Evolutionary conservation across 2,329 filamentous ascomycete species (phyloP).

Genomic region (Calonectria naviculata): DNA sequence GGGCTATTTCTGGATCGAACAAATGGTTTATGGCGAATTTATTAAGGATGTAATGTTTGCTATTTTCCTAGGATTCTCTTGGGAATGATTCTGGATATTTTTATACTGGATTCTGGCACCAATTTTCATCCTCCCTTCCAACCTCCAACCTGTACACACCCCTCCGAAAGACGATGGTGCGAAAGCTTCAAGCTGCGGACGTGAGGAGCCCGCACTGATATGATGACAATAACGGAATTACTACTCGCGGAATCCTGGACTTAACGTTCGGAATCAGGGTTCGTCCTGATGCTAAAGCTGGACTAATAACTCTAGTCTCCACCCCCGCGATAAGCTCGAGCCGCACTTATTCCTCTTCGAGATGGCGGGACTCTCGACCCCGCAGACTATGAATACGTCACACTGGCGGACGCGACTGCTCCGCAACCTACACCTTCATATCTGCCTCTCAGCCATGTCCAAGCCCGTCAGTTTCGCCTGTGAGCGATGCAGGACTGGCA

Average conservation of each 20-base stretch:
- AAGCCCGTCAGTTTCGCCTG: slow-evolving; percentile 6
- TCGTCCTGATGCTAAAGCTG: background rate
- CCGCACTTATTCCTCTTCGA: background rate
- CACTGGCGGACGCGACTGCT: background rate
- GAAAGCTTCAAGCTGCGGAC: background rate
- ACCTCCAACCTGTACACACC: too few relatives aligned
- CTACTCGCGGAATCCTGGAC: background rate
- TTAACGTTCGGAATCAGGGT: background rate
- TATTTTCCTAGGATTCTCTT: background rate
- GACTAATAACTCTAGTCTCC: background rate
- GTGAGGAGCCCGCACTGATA: background rate
- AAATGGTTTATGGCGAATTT: background rate
- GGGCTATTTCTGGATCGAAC: background rate
- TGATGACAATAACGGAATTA: background rate
- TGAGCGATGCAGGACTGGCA: slow-evolving; percentile 1
- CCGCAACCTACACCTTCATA: slow-evolving; percentile 6
- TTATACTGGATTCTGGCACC: too few relatives aligned
- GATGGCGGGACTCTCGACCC: background rate
- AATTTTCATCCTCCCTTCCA: too few relatives aligned
- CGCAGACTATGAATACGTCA: background rate
- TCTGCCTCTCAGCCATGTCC: background rate
- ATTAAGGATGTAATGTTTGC: background rate
- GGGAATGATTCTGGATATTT: background rate
- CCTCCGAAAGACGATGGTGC: background rate
- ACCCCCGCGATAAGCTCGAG: slow-evolving; percentile 6